Conservation (phyloP, 805 yeast genomes). For the Hanseniaspora valbyensis region DNA sequence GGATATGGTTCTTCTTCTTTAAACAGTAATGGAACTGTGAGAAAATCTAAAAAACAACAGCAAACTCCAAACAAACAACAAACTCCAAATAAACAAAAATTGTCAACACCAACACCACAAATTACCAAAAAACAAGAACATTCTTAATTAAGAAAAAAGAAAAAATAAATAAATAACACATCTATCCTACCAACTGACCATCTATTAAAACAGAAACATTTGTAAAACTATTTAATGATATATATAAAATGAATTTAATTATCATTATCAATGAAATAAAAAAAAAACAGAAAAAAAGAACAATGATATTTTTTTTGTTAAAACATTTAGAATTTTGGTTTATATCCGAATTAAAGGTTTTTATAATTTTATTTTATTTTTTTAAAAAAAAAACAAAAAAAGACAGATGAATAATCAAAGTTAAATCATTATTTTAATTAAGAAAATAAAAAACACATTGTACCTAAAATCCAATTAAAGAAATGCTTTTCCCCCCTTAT, state of each 20-base stretch:
- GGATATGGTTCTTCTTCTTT: not conserved
- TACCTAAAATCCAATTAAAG: not conserved
- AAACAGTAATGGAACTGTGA: not conserved
- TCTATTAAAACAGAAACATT: not conserved
- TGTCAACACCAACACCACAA: not conserved
- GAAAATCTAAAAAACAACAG: conserved; percentile 2
- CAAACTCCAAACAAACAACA: conserved; percentile 3
- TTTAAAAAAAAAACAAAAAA: too few relatives aligned
- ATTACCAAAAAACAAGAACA: not conserved
- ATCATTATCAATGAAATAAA: too few relatives aligned
- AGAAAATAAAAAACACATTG: too few relatives aligned
- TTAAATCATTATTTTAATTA: too few relatives aligned
- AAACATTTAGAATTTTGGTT: too few relatives aligned
- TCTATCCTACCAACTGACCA: too few relatives aligned
- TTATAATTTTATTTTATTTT: too few relatives aligned
- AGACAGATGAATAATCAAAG: too few relatives aligned
- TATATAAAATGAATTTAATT: not conserved
- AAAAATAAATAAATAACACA: not conserved
- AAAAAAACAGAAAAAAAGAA: too few relatives aligned
- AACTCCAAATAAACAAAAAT: not conserved
- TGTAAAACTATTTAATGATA: not conserved
- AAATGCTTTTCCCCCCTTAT: not conserved
- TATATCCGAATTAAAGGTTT: too few relatives aligned
- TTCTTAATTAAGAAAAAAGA: not conserved
- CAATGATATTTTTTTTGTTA: not conserved